These are phyloP conservation scores for Cucurbita maxima DNA, from an alignment of 306 rosid genomes.

Conservation along the genomic window DNA sequence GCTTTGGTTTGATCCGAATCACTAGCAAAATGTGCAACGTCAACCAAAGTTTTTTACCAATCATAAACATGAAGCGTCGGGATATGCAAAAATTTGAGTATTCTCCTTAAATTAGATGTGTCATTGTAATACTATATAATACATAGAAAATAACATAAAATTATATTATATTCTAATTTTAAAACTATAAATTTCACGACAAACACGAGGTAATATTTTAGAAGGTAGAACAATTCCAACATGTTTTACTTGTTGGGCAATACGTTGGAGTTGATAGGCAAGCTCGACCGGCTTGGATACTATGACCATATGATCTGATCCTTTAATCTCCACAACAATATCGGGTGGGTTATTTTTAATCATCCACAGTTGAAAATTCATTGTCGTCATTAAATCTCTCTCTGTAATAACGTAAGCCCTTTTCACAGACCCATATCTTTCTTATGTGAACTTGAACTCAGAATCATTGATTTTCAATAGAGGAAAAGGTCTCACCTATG, in stretches of 20 bases:
- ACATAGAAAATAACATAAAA: too few relatives aligned
- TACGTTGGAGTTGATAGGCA: slow-evolving; percentile 8
- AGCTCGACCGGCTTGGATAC: slow-evolving; percentile 21
- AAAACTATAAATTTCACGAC: too few relatives aligned
- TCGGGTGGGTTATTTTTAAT: slow-evolving; percentile 23
- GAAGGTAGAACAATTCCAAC: too few relatives aligned
- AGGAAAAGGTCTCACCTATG: slow-evolving; percentile 23
- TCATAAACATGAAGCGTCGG: too few relatives aligned
- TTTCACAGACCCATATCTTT: slow-evolving; percentile 17
- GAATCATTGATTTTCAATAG: slow-evolving; percentile 13
- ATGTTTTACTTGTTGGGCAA: neutral
- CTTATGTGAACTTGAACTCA: slow-evolving; percentile 2
- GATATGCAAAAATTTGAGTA: too few relatives aligned
- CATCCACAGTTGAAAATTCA: slow-evolving; percentile 21
- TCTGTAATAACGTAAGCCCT: slow-evolving; percentile 15
- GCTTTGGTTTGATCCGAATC: too few relatives aligned
- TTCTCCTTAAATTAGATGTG: too few relatives aligned
- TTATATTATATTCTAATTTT: too few relatives aligned
- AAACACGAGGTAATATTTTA: too few relatives aligned
- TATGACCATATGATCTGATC: slow-evolving; percentile 33
- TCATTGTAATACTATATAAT: too few relatives aligned
- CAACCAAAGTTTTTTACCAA: too few relatives aligned
- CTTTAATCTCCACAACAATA: slow-evolving; percentile 12
- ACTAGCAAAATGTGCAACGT: too few relatives aligned
- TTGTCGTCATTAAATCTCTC: neutral